These are phyloP conservation scores for Dryadomyces quercivorus DNA, from an alignment of 2,329 filamentous ascomycete species.

Conservation along the genomic window DNA sequence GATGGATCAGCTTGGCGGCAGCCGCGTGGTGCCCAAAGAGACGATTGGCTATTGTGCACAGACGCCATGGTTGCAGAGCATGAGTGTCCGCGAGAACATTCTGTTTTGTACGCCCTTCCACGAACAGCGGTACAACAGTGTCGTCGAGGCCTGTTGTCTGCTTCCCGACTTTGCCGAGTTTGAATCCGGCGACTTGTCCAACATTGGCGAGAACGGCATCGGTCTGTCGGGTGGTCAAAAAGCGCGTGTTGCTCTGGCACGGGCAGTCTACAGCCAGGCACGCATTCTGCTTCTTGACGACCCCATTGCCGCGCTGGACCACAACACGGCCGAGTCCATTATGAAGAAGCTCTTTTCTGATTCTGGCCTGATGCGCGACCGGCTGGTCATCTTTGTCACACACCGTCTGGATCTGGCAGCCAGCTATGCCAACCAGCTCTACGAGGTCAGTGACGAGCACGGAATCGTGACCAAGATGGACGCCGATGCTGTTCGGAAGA, in stretches of 20 bases:
- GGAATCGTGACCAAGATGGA: slow-evolving; percentile 23
- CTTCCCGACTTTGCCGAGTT: slow-evolving; percentile 43
- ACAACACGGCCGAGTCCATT: slow-evolving; percentile 47
- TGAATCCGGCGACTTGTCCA: slow-evolving; percentile 42
- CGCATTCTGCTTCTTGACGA: slow-evolving; percentile 49
- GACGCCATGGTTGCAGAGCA: slow-evolving; percentile 53
- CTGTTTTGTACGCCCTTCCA: slow-evolving; percentile 46
- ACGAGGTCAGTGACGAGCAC: slow-evolving; percentile 54
- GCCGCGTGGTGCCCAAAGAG: slow-evolving; percentile 32
- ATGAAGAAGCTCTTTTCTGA: slow-evolving; percentile 44
- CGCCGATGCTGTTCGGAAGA: slow-evolving; percentile 1
- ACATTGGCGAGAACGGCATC: slow-evolving; percentile 50
- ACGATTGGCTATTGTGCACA: slow-evolving; percentile 46
- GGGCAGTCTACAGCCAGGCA: slow-evolving; percentile 47
- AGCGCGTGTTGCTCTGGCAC: slow-evolving; percentile 49
- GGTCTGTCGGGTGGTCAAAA: slow-evolving; percentile 53
- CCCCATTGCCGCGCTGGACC: slow-evolving; percentile 50
- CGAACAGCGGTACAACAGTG: slow-evolving; percentile 40
- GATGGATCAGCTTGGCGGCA: slow-evolving; percentile 51
- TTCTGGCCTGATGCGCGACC: slow-evolving; percentile 30
- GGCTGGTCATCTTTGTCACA: slow-evolving; percentile 69
- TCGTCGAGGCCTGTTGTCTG: slow-evolving; percentile 49
- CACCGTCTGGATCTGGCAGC: slow-evolving; percentile 68
- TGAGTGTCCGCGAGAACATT: slow-evolving; percentile 53
- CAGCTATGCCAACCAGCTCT: slow-evolving; percentile 58